Evolutionary conservation across 345 rosid species (phyloP), one percentile per base, ranked within the genome.

Genomic region (Sapria himalayana): DNA sequence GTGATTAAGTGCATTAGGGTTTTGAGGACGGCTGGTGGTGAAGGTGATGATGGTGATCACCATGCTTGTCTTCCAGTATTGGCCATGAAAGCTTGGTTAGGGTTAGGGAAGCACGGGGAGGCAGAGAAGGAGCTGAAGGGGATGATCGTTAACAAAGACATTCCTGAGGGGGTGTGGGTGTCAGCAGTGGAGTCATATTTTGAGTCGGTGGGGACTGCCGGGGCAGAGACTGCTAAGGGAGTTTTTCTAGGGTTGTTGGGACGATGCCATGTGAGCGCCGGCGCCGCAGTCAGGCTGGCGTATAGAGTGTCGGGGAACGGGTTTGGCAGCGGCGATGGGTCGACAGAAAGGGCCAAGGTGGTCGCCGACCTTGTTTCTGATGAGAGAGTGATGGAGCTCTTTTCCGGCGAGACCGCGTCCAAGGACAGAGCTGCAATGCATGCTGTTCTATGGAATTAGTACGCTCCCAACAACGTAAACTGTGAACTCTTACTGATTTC

Each of bases 71-170:
- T 89, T 46, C 93, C 98, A n/a, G 95, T 89, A 39, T 29, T 89
- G 62, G 95, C 98, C 17, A 79, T 89, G 93, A 89, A 89, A 60
- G 93, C 93, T 19, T 82, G 84, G 95, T 55, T 89, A 43, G 95
- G 98, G 11, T 57, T 89, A 16, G 84, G 92, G 20, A 70, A 70
- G 58, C 65, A 60, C 51, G 62, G 40, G 20, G 95, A 82, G 56
- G 98, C 98, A 39, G 95, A 79, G 69, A 69, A 67, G 60, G 98
- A 89, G 69, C 69, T 89, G 54, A 76, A 73, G 60, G 71, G 77
- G 25, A 72, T 89, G 98, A 86, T 74, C 16, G 63, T 56, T 14
- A 72, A 69, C 50, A 76, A 82, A 49, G 91, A 72, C 20, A 64
- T 89, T 62, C 98, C 98, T 1, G 98, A 82, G 62, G 56, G 73